These are phyloP conservation scores for Pseudogymnoascus sp. DNA, from an alignment of 2,329 filamentous ascomycete species.

Conservation along the genomic window DNA sequence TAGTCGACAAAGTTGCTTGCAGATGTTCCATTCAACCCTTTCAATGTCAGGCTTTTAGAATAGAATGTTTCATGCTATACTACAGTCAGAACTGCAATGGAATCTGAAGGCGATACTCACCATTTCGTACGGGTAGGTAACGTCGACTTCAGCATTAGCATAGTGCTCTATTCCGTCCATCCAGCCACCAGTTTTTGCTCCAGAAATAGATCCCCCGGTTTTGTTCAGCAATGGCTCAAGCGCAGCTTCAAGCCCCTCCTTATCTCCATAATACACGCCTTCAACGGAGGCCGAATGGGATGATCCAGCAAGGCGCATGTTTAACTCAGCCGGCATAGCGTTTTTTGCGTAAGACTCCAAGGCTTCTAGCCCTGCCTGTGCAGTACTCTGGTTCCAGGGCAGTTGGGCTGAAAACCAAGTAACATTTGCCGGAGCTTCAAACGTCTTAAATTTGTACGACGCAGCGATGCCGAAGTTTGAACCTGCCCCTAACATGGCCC, in stretches of 20 bases:
- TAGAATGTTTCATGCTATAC: slow-evolving; percentile 45
- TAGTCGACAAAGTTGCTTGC: slow-evolving; percentile 36
- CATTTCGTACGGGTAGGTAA: neutral
- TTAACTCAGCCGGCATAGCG: neutral
- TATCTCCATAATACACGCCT: neutral
- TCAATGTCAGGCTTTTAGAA: slow-evolving; percentile 51
- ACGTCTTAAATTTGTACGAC: slow-evolving; percentile 27
- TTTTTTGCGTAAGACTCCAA: neutral
- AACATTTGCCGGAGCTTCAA: slow-evolving; percentile 28
- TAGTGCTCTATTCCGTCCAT: neutral
- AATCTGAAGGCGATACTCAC: neutral
- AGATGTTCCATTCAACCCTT: slow-evolving; percentile 41
- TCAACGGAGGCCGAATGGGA: neutral
- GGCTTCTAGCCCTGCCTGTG: neutral
- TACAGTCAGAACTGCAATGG: neutral
- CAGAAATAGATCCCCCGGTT: neutral
- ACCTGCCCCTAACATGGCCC: slow-evolving; percentile 30
- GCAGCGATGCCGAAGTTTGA: slow-evolving; percentile 33
- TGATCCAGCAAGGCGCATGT: neutral
- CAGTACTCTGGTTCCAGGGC: neutral
- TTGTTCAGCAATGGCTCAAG: neutral
- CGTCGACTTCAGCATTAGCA: neutral
- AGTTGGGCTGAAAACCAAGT: slow-evolving; percentile 21
- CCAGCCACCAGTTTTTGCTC: neutral
- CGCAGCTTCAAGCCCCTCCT: neutral